Evolutionary conservation across 441 rosid species (phyloP), one percentile per base, ranked within the genome.

Genomic region (Codiaeum variegatum): DNA sequence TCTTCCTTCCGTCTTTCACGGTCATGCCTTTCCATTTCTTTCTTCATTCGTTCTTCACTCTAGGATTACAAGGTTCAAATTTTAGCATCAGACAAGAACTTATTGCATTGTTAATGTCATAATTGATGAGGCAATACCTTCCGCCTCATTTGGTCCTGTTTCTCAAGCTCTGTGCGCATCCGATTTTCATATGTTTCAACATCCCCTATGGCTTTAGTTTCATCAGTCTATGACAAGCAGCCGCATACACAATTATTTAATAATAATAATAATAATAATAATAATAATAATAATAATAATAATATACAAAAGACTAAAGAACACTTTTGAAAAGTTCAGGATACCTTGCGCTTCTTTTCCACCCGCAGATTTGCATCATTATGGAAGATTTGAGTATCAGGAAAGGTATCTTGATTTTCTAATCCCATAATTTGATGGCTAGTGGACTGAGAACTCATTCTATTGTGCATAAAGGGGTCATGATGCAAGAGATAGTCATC

Each of bases 1-100:
- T 96, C 97, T 82, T 96, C 98, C 77, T 90, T 96, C 76, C 92
- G 83, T 84, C 91, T 91, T 86, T 96, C 99, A 77, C 98, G 99
- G 73, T 91, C 96, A 62, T 69, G 86, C 79, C 86, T 92, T 82
- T 96, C 98, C 92, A 91, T 92, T 83, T 92, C 98, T 79, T 90
- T 96, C 78, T 59, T 90, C 80, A 84, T 69, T 62, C 89, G 88
- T 79, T 96, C 98, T 80, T 96, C 99, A 79, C 77, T 88, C 99
- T 93, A 75, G 46, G 67, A 79, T 62, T 28, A 75, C 64, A 80
- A 67, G 31, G 47, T 42, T 73, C 60, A 75, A 72, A 73, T 62
- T 78, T 77, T 55, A 83, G 71, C 40, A 70, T 73, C 47, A 52
- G 44, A 44, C 38, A 62, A 54, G 4, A 36, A 23, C 9, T 28